Evolutionary conservation across 352 stramenopile genomes (phyloP).

Genomic region (Pythium sp.): DNA sequence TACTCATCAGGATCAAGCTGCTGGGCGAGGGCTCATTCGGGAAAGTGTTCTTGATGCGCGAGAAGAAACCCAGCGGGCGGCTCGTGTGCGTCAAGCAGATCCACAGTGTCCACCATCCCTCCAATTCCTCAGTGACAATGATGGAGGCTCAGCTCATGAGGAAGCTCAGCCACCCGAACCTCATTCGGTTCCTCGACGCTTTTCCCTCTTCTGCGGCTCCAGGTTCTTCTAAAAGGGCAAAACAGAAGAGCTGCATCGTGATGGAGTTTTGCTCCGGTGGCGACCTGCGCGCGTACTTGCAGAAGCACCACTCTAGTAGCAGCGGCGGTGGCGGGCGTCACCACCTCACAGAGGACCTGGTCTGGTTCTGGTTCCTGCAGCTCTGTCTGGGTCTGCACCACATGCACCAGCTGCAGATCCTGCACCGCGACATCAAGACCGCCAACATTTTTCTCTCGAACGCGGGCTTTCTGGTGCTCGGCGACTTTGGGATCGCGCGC

Average conservation of each 20-base stretch:
- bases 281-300: conserved; percentile 44
- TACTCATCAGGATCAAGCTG: conserved; percentile 37
- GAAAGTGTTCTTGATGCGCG: conserved; percentile 87
- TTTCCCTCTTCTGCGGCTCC: conserved; percentile 21
- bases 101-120: conserved; percentile 33
- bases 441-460: conserved; percentile 83
- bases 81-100: conserved; percentile 90
- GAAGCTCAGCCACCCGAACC: conserved; percentile 87
- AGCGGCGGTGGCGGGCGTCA: background rate
- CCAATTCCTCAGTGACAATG: conserved; percentile 9
- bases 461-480: conserved; percentile 73
- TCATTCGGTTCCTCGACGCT: conserved; percentile 84
- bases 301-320: conserved; percentile 8
- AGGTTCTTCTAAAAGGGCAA: background rate
- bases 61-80: conserved; percentile 52
- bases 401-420: conserved; percentile 77
- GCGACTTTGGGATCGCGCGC: conserved; percentile 86
- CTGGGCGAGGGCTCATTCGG: conserved; percentile 90
- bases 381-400: conserved; percentile 84
- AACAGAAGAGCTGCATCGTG: conserved; percentile 64
- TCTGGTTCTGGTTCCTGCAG: conserved; percentile 92
- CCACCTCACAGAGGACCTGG: conserved; percentile 63
- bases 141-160: conserved; percentile 76
- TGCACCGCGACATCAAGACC: conserved; percentile 92
- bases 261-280: conserved; percentile 92